Conservation (phyloP, 2,329 filamentous ascomycete species). For the Cercospora zeae-maydis region DNA sequence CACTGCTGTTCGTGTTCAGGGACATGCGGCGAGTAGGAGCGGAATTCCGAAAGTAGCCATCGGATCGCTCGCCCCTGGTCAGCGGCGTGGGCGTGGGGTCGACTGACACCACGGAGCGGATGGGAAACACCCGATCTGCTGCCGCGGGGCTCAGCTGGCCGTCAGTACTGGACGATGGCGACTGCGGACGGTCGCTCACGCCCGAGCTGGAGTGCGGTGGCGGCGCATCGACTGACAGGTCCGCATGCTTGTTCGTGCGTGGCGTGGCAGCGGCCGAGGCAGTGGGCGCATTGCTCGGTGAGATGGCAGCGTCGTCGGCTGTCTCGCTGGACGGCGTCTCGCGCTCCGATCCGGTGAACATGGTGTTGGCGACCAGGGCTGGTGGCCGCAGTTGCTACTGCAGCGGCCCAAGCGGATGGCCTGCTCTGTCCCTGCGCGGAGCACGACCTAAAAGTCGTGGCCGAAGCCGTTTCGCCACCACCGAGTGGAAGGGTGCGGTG, state of each 20-base stretch:
- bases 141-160: slow-evolving; percentile 41
- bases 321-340: slow-evolving; percentile 7
- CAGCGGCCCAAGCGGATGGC: background rate
- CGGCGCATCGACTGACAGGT: slow-evolving; percentile 8
- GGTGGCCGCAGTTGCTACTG: background rate
- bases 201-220: slow-evolving; percentile 3
- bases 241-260: slow-evolving; percentile 12
- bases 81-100: slow-evolving; percentile 50
- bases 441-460: slow-evolving; percentile 13
- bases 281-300: slow-evolving; percentile 1
- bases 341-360: background rate
- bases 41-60: slow-evolving; percentile 39
- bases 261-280: background rate
- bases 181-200: background rate
- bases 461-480: slow-evolving; percentile 8
- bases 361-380: background rate
- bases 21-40: slow-evolving; percentile 25
- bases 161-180: slow-evolving; percentile 15
- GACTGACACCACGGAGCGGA: slow-evolving; percentile 72
- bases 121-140: slow-evolving; percentile 70
- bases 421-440: background rate
- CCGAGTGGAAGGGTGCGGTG: background rate
- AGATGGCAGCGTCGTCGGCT: background rate
- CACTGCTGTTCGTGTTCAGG: background rate
- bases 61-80: slow-evolving; percentile 20